phyloP scores from a whole-genome alignment of 768 basidiomycete species.

The Lactarius hengduanensis region DNA sequence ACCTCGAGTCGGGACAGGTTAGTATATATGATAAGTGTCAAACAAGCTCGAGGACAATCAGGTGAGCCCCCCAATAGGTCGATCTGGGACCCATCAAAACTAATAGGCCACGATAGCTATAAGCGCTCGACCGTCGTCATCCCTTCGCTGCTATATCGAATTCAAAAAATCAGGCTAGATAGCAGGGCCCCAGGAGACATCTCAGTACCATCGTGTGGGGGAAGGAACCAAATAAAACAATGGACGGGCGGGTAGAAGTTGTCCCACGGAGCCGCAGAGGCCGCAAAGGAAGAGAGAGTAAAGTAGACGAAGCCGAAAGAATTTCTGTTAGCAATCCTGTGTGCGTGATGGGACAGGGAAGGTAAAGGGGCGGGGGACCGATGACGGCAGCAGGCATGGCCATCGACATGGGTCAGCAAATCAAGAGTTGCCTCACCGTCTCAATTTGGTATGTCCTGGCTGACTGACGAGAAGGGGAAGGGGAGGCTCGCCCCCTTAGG shows the following conservation, averaged over 20 bases:
- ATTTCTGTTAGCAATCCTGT: background rate
- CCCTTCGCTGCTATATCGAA: background rate
- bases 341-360: background rate
- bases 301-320: background rate
- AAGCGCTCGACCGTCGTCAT: background rate
- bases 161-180: background rate
- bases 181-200: background rate
- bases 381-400: background rate
- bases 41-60: conserved; percentile 2
- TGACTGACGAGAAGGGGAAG: background rate
- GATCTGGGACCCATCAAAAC: background rate
- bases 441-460: background rate
- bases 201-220: background rate
- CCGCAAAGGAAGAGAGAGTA: background rate
- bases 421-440: background rate
- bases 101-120: background rate
- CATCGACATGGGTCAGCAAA: background rate
- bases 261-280: background rate
- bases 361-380: background rate
- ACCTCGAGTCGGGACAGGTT: background rate
- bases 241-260: background rate
- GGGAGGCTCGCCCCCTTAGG: background rate
- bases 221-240: background rate
- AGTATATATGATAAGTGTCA: conserved; percentile 6
- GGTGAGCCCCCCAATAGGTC: background rate